Evolutionary conservation across 129 eudicot species (phyloP).

Genomic region (Helichrysum umbraculigerum): DNA sequence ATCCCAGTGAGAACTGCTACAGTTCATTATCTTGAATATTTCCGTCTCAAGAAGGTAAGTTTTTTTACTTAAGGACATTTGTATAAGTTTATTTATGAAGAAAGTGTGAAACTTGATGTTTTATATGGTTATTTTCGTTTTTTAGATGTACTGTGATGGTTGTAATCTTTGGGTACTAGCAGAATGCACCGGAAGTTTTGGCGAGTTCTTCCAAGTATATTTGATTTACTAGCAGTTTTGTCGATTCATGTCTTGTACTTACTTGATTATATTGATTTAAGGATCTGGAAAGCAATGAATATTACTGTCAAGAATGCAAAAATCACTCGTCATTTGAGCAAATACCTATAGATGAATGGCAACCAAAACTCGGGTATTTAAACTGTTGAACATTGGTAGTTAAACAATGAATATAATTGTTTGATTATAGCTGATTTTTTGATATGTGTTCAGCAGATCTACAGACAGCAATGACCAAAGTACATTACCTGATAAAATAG

Average conservation of each 20-base stretch:
- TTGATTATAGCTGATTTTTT: background rate
- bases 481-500: conserved; percentile 55
- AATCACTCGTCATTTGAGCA: conserved; percentile 30
- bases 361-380: conserved; percentile 43
- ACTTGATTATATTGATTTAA: conserved; percentile 32
- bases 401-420: background rate
- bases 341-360: conserved; percentile 27
- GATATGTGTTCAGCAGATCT: conserved; percentile 35
- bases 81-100: conserved; percentile 5
- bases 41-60: conserved; percentile 52
- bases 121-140: conserved; percentile 13
- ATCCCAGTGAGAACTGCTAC: conserved; percentile 52
- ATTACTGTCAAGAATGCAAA: conserved; percentile 81
- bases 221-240: conserved; percentile 15
- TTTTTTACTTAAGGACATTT: background rate
- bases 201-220: conserved; percentile 59
- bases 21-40: conserved; percentile 42
- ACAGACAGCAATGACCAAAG: conserved; percentile 37
- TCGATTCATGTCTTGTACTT: conserved; percentile 12
- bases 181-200: conserved; percentile 56
- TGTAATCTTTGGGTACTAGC: conserved; percentile 95
- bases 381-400: conserved; percentile 1
- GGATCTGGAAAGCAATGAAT: conserved; percentile 58
- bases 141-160: conserved; percentile 83
- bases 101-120: conserved; percentile 14